Evolutionary conservation across 2,329 filamentous ascomycete genomes (phyloP), one percentile per base, ranked within the genome.

Genomic region (Chalaropsis thielavioides): DNA sequence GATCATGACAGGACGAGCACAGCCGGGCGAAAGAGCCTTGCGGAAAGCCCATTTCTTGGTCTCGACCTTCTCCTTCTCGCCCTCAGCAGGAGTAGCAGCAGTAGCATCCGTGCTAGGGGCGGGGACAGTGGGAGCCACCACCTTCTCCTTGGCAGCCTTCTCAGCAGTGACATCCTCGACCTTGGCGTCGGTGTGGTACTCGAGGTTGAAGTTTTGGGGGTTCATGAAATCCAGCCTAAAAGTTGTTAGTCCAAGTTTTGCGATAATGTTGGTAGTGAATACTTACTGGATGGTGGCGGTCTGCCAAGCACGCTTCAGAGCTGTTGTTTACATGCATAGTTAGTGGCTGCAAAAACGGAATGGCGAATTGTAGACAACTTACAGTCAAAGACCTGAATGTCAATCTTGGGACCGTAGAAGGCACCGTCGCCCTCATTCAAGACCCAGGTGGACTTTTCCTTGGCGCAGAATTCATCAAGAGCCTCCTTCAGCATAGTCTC

Each of bases 351-450:
- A 41, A 3, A 22, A 19, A 38, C 7, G 11, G 38, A 63, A 35
- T 92, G 62, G 6, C 19, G 7, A 40, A 15, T 22, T 17, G 54
- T 2, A 44, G 1, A 19, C 15, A 35, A 27, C 63, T 60, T 61
- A 64, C 65, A 69, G 54, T 69, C 68, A 61, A 68, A 87, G 72
- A 99, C 92, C 68, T 90, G 95, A 72, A 99, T 94, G 71, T 99
- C 94, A 71, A 97, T 96, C 83, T 99, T 99, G 62, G 94, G 94
- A 1, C 94, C 94, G 75, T 99, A 99, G 78, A 97, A 99, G 63
- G 94, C 94, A 73, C 94, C 94, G 71, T 99, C 94, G 66, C 92
- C 94, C 67, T 90, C 88, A 76, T 97, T 96, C 62, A 96, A 80
- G 74, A 90, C 88, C 94, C 94, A 99, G 68, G 85, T 79, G 41